Evolutionary conservation across 2,329 filamentous ascomycete genomes (phyloP).

Genomic region (Pseudogymnoascus sp.): DNA sequence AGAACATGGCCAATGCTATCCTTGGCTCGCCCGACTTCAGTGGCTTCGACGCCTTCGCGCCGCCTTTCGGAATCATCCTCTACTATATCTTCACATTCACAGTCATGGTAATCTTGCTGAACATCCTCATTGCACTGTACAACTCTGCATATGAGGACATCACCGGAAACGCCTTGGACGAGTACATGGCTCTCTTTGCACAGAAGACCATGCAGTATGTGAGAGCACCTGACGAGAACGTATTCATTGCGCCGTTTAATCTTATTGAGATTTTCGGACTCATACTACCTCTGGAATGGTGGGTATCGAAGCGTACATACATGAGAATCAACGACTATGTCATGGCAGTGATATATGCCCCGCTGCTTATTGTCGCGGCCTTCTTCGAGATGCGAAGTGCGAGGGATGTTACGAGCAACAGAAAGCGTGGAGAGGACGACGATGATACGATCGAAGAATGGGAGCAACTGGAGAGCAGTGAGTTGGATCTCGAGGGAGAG

Average conservation of each 20-base stretch:
- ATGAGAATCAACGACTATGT: constrained; percentile 79
- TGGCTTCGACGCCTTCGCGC: constrained; percentile 83
- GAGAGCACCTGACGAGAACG: constrained; percentile 93
- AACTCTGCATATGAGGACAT: constrained; percentile 76
- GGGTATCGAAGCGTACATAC: constrained; percentile 69
- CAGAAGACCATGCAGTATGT: constrained; percentile 97
- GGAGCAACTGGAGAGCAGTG: constrained; percentile 64
- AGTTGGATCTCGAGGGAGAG: constrained; percentile 72
- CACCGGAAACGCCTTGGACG: constrained; percentile 78
- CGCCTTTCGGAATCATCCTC: constrained; percentile 86
- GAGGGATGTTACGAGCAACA: constrained; percentile 60
- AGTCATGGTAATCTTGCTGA: constrained; percentile 88
- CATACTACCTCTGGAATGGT: constrained; percentile 85
- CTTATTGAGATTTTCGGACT: constrained; percentile 79
- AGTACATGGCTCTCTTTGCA: constrained; percentile 87
- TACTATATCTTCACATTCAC: constrained; percentile 98
- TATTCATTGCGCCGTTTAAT: constrained; percentile 95
- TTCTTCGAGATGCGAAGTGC: constrained; percentile 61
- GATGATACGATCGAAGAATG: constrained; percentile 87
- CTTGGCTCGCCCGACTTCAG: constrained; percentile 87
- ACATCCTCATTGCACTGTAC: constrained; percentile 94
- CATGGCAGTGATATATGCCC: constrained; percentile 80
- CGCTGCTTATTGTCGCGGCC: constrained; percentile 72
- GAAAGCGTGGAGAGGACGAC: constrained; percentile 74
- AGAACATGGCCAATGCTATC: constrained; percentile 80